Evolutionary conservation across 371 early-diverging fungal species (phyloP), one percentile per base, ranked within the genome.

Genomic region (Mucor lusitanicus): DNA sequence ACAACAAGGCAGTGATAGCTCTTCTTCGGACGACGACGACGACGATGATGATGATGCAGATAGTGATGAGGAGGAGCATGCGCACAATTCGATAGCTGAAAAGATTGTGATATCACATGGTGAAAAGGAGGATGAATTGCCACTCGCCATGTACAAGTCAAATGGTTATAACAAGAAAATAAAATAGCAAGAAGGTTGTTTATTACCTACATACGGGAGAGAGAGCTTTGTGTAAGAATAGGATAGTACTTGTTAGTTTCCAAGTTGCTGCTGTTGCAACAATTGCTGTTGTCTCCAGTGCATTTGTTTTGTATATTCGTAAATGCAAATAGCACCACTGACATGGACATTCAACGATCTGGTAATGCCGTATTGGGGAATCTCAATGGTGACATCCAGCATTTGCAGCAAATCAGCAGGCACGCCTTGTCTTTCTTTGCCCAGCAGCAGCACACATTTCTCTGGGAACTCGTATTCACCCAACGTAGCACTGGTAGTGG

Each of bases 301-400:
- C 72, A 81, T 81, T 48, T 81, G 81, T 56, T 86, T 87, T n/a
- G 85, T 79, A 63, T 83, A 88, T 68, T 86, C 86, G 69, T 85
- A 88, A 42, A 88, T 72, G 44, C 85, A 80, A 58, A 90, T 77
- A 8, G 88, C 79, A 50, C 85, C 89, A 62, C 83, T 84, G 28
- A 90, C 90, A 71, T 90, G 89, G 0, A 90, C 90, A 63, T 90
- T 90, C 57, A 90, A 69, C 15, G 85, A 85, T 33, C 86, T 75
- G 2, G 79, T 85, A 15, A 88, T 76, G 32, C 90, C 90, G 69
- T 84, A 87, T 65, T 90, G 90, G 27, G 88, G 88, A 25, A 90
- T 88, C 68, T 90, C 88, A 13, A 90, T 75, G 9, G 87, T 75
- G 33, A 79, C 76, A 67, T 90, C 90, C 30, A 88, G 67, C 67